These are phyloP conservation scores for Simplicillium aogashimaense DNA, from an alignment of 2,329 filamentous ascomycete species.

Conservation along the genomic window DNA sequence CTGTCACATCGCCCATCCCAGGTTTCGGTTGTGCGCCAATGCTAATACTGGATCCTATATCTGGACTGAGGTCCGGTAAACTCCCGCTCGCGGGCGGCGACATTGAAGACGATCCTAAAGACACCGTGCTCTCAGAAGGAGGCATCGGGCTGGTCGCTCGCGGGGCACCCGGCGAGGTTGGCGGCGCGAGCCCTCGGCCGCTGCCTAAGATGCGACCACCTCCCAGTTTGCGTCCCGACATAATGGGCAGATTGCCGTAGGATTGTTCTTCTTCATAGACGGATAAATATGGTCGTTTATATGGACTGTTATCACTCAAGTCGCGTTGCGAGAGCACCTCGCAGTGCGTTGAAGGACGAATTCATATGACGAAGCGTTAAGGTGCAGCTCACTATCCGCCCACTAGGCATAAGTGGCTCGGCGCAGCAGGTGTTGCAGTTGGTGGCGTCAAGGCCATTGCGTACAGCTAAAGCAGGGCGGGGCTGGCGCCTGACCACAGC, in stretches of 20 bases:
- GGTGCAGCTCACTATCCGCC: constrained; percentile 13
- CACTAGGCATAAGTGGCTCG: too few species aligned
- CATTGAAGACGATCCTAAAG: constrained; percentile 59
- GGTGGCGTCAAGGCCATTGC: neutral
- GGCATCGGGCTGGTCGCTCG: constrained; percentile 40
- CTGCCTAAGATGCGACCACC: constrained; percentile 86
- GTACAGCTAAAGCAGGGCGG: neutral
- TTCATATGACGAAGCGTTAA: constrained; percentile 1
- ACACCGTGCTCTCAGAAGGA: constrained; percentile 63
- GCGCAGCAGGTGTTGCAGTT: too few species aligned
- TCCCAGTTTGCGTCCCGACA: constrained; percentile 81
- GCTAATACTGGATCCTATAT: constrained; percentile 73
- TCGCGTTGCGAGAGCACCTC: neutral
- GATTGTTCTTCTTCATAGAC: neutral
- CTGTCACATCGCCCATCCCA: constrained; percentile 38
- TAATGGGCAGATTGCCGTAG: constrained; percentile 24
- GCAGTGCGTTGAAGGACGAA: too few species aligned
- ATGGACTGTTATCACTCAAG: neutral
- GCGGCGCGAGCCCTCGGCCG: constrained; percentile 70
- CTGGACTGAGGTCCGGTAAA: constrained; percentile 61
- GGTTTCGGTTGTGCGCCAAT: constrained; percentile 45
- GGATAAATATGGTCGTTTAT: neutral
- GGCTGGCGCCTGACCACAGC: too few species aligned
- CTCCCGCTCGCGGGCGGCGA: constrained; percentile 54
- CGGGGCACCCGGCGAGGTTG: constrained; percentile 26